A percentile compares a stretch with the other conserved stretches of the same genome.
Conservation (phyloP, 768 basidiomycete genomes). For the Daedaleopsis sinensis region DNA sequence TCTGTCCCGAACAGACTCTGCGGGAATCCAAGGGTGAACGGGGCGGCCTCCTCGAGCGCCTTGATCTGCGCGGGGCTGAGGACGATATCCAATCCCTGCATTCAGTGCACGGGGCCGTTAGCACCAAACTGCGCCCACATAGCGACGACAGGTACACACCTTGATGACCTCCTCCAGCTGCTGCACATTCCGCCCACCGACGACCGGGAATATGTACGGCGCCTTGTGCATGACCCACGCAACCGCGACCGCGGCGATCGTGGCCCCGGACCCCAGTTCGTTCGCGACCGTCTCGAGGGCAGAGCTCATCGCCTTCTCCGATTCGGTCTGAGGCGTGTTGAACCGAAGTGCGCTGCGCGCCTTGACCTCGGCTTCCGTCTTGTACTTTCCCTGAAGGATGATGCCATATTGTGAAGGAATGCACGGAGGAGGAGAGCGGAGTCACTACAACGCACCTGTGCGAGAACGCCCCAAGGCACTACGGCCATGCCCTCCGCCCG, state of each 20-base stretch:
- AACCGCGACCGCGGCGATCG: slow-evolving; percentile 8
- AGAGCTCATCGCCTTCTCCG: slow-evolving; percentile 36
- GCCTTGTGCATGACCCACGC: slow-evolving; percentile 21
- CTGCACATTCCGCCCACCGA: slow-evolving; percentile 20
- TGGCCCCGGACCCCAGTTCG: slow-evolving; percentile 41
- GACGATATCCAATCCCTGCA: slow-evolving; percentile 48
- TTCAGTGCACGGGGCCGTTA: slow-evolving; percentile 42
- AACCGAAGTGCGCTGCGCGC: slow-evolving; percentile 25
- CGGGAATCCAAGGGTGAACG: slow-evolving; percentile 50
- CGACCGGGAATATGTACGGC: slow-evolving; percentile 5
- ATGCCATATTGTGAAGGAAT: background rate
- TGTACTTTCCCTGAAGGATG: slow-evolving; percentile 34
- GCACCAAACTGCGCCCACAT: slow-evolving; percentile 47
- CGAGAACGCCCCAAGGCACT: slow-evolving; percentile 15
- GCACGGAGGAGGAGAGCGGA: too few relatives aligned
- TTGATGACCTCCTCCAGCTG: slow-evolving; percentile 51
- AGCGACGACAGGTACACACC: too few relatives aligned
- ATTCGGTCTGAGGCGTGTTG: slow-evolving; percentile 35
- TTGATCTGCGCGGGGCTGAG: slow-evolving; percentile 47
- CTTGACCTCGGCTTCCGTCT: slow-evolving; percentile 38
- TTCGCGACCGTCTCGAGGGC: slow-evolving; percentile 51
- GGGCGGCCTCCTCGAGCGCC: slow-evolving; percentile 41
- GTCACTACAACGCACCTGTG: slow-evolving; percentile 12
- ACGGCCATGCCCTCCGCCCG: slow-evolving; percentile 30
- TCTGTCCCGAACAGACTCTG: background rate